Evolutionary conservation across 1,284 basidiomycete genomes (phyloP).

Genomic region (Naganishia albida): DNA sequence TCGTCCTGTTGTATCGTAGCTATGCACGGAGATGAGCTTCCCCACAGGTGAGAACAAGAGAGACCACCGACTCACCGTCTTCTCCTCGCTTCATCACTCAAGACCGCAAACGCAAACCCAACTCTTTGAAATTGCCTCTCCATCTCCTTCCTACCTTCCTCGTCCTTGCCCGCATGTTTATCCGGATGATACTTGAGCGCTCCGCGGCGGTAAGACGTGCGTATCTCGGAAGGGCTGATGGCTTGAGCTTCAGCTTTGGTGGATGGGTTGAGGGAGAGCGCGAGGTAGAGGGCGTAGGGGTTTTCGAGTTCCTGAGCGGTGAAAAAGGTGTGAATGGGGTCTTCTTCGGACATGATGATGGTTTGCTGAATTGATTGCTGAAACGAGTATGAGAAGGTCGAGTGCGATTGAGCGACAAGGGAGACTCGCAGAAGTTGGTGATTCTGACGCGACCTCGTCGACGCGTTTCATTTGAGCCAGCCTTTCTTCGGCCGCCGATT

Average conservation of each 20-base stretch:
- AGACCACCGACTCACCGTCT: conserved; percentile 59
- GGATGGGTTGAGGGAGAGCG: conserved; percentile 60
- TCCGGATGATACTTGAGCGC: conserved; percentile 85
- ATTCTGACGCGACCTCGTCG: not conserved
- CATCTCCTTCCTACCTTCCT: conserved; percentile 64
- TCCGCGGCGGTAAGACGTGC: conserved; percentile 78
- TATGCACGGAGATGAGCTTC: conserved; percentile 26
- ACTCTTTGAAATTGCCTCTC: conserved; percentile 80
- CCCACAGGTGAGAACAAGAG: not conserved
- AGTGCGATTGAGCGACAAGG: not conserved
- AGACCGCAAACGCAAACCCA: conserved; percentile 84
- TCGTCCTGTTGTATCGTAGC: conserved; percentile 77
- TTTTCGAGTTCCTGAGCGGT: conserved; percentile 60
- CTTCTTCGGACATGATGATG: conserved; percentile 60
- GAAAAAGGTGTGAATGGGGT: conserved; percentile 77
- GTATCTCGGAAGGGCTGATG: conserved; percentile 68
- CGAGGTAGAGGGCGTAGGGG: conserved; percentile 45
- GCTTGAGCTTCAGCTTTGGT: conserved; percentile 40
- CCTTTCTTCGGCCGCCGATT: conserved; percentile 11
- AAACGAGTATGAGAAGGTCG: not conserved
- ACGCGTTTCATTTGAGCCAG: conserved; percentile 1
- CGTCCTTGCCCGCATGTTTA: conserved; percentile 69
- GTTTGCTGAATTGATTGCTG: not conserved
- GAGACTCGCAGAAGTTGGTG: not conserved
- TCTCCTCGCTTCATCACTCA: conserved; percentile 73